phyloP scores from a whole-genome alignment of 2,329 filamentous ascomycete genomes.

The Lomentospora prolificans region DNA sequence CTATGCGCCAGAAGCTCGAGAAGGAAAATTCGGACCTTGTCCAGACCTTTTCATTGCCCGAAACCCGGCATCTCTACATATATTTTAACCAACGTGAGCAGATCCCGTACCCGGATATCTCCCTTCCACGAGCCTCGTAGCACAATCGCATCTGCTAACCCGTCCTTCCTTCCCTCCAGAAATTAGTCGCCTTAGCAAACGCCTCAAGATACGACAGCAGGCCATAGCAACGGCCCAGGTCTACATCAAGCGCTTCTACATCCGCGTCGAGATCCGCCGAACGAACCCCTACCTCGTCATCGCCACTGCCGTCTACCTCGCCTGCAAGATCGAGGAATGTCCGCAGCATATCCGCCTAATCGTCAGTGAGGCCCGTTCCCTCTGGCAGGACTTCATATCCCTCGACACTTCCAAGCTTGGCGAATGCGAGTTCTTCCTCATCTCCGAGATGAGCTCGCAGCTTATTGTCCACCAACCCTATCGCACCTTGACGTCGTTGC shows the following conservation, averaged over 20 bases:
- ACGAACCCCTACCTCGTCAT: conserved; percentile 91
- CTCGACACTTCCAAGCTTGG: conserved; percentile 76
- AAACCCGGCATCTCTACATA: conserved; percentile 73
- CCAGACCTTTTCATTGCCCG: conserved; percentile 72
- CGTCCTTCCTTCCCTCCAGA: conserved; percentile 39
- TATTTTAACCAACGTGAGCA: conserved; percentile 80
- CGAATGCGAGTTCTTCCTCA: conserved; percentile 88
- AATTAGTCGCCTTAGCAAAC: conserved; percentile 72
- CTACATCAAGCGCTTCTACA: conserved; percentile 91
- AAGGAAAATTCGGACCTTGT: conserved; percentile 66
- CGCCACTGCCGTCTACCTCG: conserved; percentile 87
- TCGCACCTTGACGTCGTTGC: conserved; percentile 64
- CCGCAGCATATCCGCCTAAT: conserved; percentile 93
- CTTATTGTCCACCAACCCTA: conserved; percentile 89
- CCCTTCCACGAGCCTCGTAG: neutral
- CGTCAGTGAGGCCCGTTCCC: conserved; percentile 71
- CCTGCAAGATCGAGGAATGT: conserved; percentile 96
- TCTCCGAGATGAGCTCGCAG: conserved; percentile 83
- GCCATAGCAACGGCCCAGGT: conserved; percentile 88
- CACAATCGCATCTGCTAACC: neutral
- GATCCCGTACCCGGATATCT: too few species aligned
- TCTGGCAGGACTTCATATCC: conserved; percentile 72
- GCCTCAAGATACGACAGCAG: conserved; percentile 79
- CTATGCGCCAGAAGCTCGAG: conserved; percentile 66
- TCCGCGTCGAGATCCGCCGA: conserved; percentile 77